Conservation (phyloP, 805 yeast genomes). For the Saccharomycopsis oosterbeekiorum region DNA sequence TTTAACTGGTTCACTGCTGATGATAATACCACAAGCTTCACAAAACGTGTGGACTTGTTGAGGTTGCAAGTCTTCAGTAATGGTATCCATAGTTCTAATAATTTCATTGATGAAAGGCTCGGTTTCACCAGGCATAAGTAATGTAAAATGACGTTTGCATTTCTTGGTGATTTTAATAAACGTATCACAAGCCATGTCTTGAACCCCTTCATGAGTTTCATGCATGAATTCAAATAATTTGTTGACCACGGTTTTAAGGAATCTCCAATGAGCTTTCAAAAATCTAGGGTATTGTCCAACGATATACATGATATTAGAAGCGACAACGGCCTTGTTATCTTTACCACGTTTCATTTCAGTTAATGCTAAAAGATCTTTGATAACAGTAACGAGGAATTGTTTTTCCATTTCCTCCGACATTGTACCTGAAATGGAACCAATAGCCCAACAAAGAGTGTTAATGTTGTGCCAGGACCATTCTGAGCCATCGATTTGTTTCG, state of each 20-base stretch:
- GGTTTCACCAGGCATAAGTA: slow-evolving; percentile 71
- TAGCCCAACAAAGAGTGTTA: slow-evolving; percentile 98
- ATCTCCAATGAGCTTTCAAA: slow-evolving; percentile 96
- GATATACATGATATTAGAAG: slow-evolving; percentile 98
- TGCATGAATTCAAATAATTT: slow-evolving; percentile 98
- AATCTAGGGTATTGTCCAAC: slow-evolving; percentile 99
- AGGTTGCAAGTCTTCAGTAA: slow-evolving; percentile 88
- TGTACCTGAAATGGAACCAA: slow-evolving; percentile 96
- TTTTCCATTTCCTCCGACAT: slow-evolving; percentile 98
- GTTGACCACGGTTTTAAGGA: slow-evolving; percentile 88
- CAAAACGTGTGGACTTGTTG: slow-evolving; percentile 97
- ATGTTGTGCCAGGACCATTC: slow-evolving; percentile 99
- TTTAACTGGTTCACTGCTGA: slow-evolving; percentile 72
- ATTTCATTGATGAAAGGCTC: slow-evolving; percentile 91
- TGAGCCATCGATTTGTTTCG: slow-evolving; percentile 86
- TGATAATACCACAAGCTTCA: slow-evolving; percentile 92
- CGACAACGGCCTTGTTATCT: slow-evolving; percentile 97
- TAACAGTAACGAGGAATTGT: slow-evolving; percentile 84
- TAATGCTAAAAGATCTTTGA: slow-evolving; percentile 80
- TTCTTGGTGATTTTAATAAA: slow-evolving; percentile 91
- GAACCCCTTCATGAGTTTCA: slow-evolving; percentile 99
- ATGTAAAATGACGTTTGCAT: slow-evolving; percentile 92
- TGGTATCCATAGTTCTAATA: slow-evolving; percentile 68
- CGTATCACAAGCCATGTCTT: slow-evolving; percentile 99
- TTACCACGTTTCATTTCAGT: slow-evolving; percentile 97